Evolutionary conservation across 73 alveolate genomes (phyloP), one percentile per base, ranked within the genome.

Genomic region (Paramecium sonneborni): DNA sequence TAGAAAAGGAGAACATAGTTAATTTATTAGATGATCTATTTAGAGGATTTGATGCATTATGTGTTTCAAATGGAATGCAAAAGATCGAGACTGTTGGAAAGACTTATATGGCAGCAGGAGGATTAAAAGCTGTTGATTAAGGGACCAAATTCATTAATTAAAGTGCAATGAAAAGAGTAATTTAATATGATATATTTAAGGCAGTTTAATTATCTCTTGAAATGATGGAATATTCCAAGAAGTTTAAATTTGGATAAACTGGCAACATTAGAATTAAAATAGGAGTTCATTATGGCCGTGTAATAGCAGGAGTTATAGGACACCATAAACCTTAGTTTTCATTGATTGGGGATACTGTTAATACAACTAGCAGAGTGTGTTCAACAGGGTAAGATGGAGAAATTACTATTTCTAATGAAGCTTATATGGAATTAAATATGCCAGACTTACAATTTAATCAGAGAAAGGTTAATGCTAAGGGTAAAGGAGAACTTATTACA

Each of bases 301-400:
- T 98, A 5, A 96, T 97, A 43, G 97, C 99, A 12, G 99, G 99
- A 9, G 99, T 98, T 37, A 98, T 98, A 8, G 99, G 99, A 11
- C 97, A 97, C 37, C 99, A 96, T 57, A 98, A 98, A 62, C 99
- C 99, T 6, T 95, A 98, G 86, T 98, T 98, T 92, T 95, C 98
- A 20, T 93, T 98, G 35, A 96, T 98, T 39, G 99, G 99, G 0
- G 99, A 97, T 76, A 96, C 99, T 5, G 99, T 97, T 1, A 97
- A 97, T 86, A 97, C 98, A 24, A 96, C 99, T n/a, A 92, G 97
- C 48, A 95, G 99, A 94, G 97, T 98, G 92, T 94, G 99, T 85
- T 94, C 98, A 1, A 95, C 96, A 9, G 94, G 94, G 3, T 43
- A 69, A 44, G 85, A 69, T 21, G 94, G 92, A 23, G 34, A 69